Evolutionary conservation across 2,329 filamentous ascomycete genomes (phyloP).

Genomic region (Proliferodiscus dingleyae): DNA sequence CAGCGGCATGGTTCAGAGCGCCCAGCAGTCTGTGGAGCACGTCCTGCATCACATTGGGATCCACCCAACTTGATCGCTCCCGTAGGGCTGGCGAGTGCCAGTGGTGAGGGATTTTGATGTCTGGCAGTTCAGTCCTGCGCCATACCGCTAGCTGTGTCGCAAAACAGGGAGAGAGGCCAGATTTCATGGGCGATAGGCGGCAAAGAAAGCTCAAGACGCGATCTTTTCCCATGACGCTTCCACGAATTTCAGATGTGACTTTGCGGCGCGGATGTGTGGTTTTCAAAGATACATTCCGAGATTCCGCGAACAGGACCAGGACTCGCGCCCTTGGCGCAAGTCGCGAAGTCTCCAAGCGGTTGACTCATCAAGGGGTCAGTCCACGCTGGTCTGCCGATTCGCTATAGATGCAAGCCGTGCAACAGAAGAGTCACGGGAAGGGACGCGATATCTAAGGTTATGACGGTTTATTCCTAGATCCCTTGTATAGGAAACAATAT

Average conservation of each 20-base stretch:
- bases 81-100: slow-evolving; percentile 13
- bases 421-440: slow-evolving; percentile 7
- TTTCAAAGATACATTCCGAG: not conserved
- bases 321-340: not conserved
- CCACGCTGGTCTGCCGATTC: slow-evolving; percentile 8
- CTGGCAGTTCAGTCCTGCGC: not conserved
- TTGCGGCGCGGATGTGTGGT: not conserved
- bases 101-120: slow-evolving; percentile 8
- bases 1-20: too few relatives aligned
- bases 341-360: not conserved
- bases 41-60: not conserved
- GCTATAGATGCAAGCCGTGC: not conserved
- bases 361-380: slow-evolving; percentile 2
- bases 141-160: not conserved
- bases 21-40: too few relatives aligned
- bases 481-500: not conserved
- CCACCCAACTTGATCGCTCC: not conserved
- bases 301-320: not conserved
- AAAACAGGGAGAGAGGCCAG: not conserved
- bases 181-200: slow-evolving; percentile 2
- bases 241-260: slow-evolving; percentile 3
- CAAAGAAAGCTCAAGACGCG: not conserved
- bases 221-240: slow-evolving; percentile 1
- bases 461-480: slow-evolving; percentile 1
- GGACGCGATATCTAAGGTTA: not conserved